A percentile compares a stretch with the other conserved stretches of the same genome.
Evolutionary conservation across 73 alveolate genomes (phyloP).

Genomic region (Paramecium primaurelia): DNA sequence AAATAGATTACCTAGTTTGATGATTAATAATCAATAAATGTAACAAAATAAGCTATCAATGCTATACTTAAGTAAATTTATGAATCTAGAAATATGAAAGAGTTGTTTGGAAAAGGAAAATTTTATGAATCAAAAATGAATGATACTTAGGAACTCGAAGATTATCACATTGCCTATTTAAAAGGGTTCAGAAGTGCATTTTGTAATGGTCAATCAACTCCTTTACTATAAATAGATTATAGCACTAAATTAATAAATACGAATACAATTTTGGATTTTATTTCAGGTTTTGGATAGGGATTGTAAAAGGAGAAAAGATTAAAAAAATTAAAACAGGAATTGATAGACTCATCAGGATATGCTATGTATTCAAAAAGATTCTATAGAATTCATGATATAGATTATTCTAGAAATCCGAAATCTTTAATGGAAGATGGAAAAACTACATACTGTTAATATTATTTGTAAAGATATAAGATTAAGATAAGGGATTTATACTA

Average conservation of each 20-base stretch:
- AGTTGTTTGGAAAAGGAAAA: not conserved
- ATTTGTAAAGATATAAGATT: constrained; percentile 72
- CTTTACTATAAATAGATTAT: not conserved
- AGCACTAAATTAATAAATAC: not conserved
- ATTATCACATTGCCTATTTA: not conserved
- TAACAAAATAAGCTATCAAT: not conserved
- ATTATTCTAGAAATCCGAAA: constrained; percentile 70
- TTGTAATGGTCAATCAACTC: not conserved
- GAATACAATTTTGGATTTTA: not conserved
- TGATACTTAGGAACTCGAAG: not conserved
- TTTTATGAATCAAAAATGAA: not conserved
- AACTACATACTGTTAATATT: constrained; percentile 74
- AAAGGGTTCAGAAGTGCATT: not conserved
- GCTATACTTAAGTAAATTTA: not conserved
- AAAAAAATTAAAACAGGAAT: not conserved
- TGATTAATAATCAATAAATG: not conserved
- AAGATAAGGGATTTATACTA: constrained; percentile 66
- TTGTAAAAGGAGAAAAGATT: not conserved
- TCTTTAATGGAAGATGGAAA: constrained; percentile 49
- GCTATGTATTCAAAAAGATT: constrained; percentile 74
- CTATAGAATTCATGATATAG: constrained; percentile 76
- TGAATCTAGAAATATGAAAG: not conserved
- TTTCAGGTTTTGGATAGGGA: not conserved
- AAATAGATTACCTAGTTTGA: not conserved
- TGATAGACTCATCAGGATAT: constrained; percentile 67